Conservation (phyloP, 2,329 filamentous ascomycete genomes). For the Fusarium transvaalense region DNA sequence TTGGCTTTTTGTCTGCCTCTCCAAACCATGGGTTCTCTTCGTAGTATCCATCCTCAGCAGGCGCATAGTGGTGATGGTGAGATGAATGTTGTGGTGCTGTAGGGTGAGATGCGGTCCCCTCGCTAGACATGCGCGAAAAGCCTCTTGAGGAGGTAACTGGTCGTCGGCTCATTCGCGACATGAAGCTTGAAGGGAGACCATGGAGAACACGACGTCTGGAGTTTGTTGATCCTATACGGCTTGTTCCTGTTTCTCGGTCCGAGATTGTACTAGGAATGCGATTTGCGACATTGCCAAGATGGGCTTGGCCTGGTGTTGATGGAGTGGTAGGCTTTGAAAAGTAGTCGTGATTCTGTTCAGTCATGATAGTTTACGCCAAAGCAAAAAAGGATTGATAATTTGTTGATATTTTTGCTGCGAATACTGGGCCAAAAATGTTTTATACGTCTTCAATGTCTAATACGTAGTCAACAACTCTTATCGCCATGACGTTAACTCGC, state of each 20-base stretch:
- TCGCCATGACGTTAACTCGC: conserved; percentile 23
- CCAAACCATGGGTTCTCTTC: conserved; percentile 42
- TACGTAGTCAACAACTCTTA: background rate
- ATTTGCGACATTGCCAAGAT: conserved; percentile 22
- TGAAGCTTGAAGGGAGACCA: background rate
- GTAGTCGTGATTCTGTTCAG: conserved; percentile 19
- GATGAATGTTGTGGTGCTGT: conserved; percentile 2
- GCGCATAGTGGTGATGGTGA: conserved; percentile 12
- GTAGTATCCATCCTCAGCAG: conserved; percentile 36
- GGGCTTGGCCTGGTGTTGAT: conserved; percentile 24
- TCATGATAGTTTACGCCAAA: background rate
- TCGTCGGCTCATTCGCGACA: conserved; percentile 19
- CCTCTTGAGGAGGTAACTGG: background rate
- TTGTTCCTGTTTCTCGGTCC: conserved; percentile 8
- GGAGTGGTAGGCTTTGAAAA: conserved; percentile 21
- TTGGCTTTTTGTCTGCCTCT: conserved; percentile 27
- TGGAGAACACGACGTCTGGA: conserved; percentile 7
- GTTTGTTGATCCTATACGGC: background rate
- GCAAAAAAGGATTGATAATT: background rate
- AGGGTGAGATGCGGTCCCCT: background rate
- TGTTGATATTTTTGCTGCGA: background rate
- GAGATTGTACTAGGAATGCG: conserved; percentile 27
- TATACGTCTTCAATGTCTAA: background rate
- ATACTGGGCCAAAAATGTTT: background rate
- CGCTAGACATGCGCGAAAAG: conserved; percentile 3